A percentile compares a stretch with the other conserved stretches of the same genome.
Evolutionary conservation across 768 basidiomycete genomes (phyloP).

Genomic region (Boletus coccyginus): DNA sequence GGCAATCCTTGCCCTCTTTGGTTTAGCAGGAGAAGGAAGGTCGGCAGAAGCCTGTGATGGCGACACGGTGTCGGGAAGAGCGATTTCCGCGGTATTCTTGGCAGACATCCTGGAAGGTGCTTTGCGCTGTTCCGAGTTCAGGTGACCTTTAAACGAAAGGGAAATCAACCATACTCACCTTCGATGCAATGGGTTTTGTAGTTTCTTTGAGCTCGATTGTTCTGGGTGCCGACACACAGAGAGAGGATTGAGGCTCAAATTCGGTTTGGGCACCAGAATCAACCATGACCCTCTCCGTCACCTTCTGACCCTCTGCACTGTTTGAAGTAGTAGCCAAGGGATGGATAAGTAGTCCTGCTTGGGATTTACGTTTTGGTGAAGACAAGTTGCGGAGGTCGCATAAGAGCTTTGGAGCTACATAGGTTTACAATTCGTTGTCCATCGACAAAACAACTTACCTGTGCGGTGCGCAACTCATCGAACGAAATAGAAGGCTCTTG

Average conservation of each 20-base stretch:
- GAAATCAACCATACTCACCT: slow-evolving; percentile 10
- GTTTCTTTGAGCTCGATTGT: slow-evolving; percentile 21
- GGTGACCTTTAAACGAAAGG: neutral
- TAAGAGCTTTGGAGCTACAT: slow-evolving; percentile 33
- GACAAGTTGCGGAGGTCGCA: slow-evolving; percentile 35
- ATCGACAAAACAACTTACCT: slow-evolving; percentile 38
- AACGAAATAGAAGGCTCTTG: slow-evolving; percentile 29
- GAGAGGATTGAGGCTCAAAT: slow-evolving; percentile 9
- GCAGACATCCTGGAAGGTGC: slow-evolving; percentile 20
- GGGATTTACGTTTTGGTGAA: slow-evolving; percentile 12
- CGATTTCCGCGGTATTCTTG: slow-evolving; percentile 16
- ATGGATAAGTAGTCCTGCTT: neutral
- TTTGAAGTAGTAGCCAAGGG: neutral
- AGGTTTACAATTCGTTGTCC: slow-evolving; percentile 8
- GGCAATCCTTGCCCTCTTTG: slow-evolving; percentile 30
- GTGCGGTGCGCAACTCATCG: slow-evolving; percentile 58
- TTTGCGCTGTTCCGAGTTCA: slow-evolving; percentile 28
- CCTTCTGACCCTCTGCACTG: neutral
- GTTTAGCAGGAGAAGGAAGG: slow-evolving; percentile 23
- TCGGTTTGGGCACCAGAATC: slow-evolving; percentile 32
- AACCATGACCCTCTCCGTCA: slow-evolving; percentile 14
- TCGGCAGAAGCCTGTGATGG: slow-evolving; percentile 17
- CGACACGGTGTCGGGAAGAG: slow-evolving; percentile 7
- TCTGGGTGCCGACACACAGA: slow-evolving; percentile 8
- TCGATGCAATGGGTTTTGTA: slow-evolving; percentile 16